Conservation (phyloP, 768 basidiomycete species). For the Tulasnella sp. region DNA sequence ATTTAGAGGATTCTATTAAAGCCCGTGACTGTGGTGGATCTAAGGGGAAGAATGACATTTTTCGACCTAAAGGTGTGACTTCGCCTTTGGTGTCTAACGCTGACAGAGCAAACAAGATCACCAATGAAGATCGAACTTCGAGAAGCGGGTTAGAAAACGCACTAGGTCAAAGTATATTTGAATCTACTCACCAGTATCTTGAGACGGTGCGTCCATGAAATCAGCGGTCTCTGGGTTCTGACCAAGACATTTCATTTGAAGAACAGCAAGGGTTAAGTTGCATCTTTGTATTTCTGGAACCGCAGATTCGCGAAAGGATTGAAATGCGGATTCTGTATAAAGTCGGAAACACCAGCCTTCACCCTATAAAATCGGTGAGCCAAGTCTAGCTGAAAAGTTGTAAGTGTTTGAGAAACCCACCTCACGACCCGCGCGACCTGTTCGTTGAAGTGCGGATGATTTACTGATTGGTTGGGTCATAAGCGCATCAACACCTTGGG, state of each 20-base stretch:
- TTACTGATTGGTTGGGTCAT: conserved; percentile 71
- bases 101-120: conserved; percentile 55
- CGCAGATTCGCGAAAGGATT: conserved; percentile 44
- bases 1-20: conserved; percentile 60
- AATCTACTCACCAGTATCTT: conserved; percentile 49
- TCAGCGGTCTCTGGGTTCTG: conserved; percentile 71
- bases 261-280: conserved; percentile 65
- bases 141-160: conserved; percentile 33
- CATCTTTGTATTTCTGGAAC: conserved; percentile 88
- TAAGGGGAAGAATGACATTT: conserved; percentile 88
- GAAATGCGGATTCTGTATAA: conserved; percentile 75
- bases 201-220: conserved; percentile 78
- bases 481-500: conserved; percentile 88
- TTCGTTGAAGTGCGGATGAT: conserved; percentile 73
- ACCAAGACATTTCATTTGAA: conserved; percentile 75
- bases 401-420: conserved; percentile 28
- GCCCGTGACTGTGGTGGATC: conserved; percentile 72
- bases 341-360: conserved; percentile 80
- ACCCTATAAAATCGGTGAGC: conserved; percentile 34
- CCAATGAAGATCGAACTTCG: conserved; percentile 27
- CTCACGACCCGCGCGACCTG: conserved; percentile 93
- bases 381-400: no score
- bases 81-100: conserved; percentile 54
- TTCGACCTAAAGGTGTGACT: conserved; percentile 60
- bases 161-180: conserved; percentile 26